Percentiles rank a stretch among this genome's conserved stretches.
Conservation (phyloP, 805 yeast species). For the Cyberlindnera xishuangbannaensis region DNA sequence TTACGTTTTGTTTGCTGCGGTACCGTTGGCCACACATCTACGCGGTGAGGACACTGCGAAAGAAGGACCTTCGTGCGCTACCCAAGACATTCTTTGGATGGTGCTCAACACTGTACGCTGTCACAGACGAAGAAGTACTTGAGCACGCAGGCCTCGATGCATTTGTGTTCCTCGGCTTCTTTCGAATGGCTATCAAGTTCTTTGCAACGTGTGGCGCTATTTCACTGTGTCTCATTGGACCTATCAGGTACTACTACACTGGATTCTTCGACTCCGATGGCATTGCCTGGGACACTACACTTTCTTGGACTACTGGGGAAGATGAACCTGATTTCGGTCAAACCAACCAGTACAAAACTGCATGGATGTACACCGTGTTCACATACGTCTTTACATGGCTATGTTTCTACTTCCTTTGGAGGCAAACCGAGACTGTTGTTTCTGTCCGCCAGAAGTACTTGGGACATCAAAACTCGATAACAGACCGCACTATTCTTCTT, state of each 20-base stretch:
- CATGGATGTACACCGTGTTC: slow-evolving; percentile 85
- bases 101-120: slow-evolving; percentile 60
- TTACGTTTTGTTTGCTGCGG: slow-evolving; percentile 65
- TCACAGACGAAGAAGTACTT: slow-evolving; percentile 74
- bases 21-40: slow-evolving; percentile 77
- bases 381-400: slow-evolving; percentile 79
- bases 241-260: slow-evolving; percentile 76
- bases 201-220: slow-evolving; percentile 60
- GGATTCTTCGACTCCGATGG: slow-evolving; percentile 70
- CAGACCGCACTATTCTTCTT: slow-evolving; percentile 84
- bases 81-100: slow-evolving; percentile 68
- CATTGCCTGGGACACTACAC: slow-evolving; percentile 25
- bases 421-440: slow-evolving; percentile 71
- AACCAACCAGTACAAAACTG: slow-evolving; percentile 44
- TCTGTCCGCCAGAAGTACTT: slow-evolving; percentile 72
- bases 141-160: slow-evolving; percentile 94
- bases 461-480: slow-evolving; percentile 82
- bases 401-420: slow-evolving; percentile 54
- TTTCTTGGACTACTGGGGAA: slow-evolving; percentile 2
- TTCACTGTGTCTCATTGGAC: slow-evolving; percentile 75
- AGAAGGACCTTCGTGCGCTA: slow-evolving; percentile 27
- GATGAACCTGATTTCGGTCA: slow-evolving; percentile 23
- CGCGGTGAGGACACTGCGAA: slow-evolving; percentile 58
- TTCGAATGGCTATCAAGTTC: slow-evolving; percentile 78
- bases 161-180: slow-evolving; percentile 83